Conservation (phyloP, 78 protist genomes). For the Pigoraptor vietnamica region DNA sequence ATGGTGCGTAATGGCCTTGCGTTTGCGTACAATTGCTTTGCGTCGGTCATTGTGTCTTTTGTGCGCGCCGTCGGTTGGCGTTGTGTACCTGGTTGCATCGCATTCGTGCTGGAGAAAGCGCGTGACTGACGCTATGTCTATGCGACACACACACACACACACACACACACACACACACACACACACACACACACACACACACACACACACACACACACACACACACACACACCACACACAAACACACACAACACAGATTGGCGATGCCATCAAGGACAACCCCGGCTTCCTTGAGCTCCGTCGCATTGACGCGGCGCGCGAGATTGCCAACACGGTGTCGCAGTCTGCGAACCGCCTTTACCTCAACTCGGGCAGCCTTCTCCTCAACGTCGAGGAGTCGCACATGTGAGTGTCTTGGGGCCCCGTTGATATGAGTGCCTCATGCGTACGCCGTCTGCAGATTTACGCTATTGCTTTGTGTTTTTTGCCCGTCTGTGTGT, state of each 20-base stretch:
- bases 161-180: too few species aligned
- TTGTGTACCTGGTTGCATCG: not conserved
- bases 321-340: conserved; percentile 66
- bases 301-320: conserved; percentile 73
- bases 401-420: not conserved
- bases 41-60: not conserved
- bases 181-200: too few species aligned
- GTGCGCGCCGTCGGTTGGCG: not conserved
- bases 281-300: conserved; percentile 81
- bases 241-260: not conserved
- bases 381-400: conserved; percentile 49
- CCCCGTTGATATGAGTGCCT: not conserved
- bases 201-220: too few species aligned
- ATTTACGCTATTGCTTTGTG: not conserved
- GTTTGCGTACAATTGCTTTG: not conserved
- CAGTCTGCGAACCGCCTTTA: conserved; percentile 61
- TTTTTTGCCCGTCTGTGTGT: not conserved
- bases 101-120: not conserved
- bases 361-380: conserved; percentile 61
- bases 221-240: too few species aligned
- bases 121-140: too few species aligned
- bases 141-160: too few species aligned
- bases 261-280: conserved; percentile 64
- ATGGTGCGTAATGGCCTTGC: conserved; percentile 59
- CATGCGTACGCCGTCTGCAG: not conserved